These are phyloP conservation scores for Cyberlindnera mississippiensis DNA, from an alignment of 805 yeast genomes.

Conservation along the genomic window DNA sequence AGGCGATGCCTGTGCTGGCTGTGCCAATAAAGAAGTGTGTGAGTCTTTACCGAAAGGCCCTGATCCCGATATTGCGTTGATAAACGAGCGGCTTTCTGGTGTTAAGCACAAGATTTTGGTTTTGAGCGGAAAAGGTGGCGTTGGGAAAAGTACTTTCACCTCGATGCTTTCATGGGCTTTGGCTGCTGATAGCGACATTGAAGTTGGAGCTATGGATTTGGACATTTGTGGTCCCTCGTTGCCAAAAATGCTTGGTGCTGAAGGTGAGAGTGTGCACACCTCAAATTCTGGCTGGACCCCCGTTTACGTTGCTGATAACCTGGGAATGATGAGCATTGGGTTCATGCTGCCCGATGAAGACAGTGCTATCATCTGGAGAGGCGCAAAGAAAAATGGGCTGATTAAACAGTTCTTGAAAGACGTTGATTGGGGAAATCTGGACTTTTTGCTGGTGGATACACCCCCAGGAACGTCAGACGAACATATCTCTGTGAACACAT, in stretches of 20 bases:
- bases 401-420: conserved; percentile 92
- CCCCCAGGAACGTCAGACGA: conserved; percentile 99
- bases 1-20: conserved; percentile 90
- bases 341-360: conserved; percentile 92
- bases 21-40: conserved; percentile 91
- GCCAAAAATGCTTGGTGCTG: conserved; percentile 92
- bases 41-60: conserved; percentile 89
- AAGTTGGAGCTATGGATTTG: conserved; percentile 94
- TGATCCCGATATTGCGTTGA: conserved; percentile 84
- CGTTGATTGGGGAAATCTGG: conserved; percentile 90
- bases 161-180: conserved; percentile 96
- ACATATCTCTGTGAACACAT: conserved; percentile 84
- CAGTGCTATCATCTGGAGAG: conserved; percentile 95
- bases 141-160: conserved; percentile 95
- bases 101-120: conserved; percentile 78
- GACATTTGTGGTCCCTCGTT: conserved; percentile 98
- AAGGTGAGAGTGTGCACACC: conserved; percentile 79
- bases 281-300: conserved; percentile 96
- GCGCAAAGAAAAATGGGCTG: conserved; percentile 89
- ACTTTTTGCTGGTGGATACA: conserved; percentile 87
- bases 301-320: conserved; percentile 89
- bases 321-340: conserved; percentile 93
- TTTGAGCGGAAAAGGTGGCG: conserved; percentile 90
- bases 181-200: conserved; percentile 61
- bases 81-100: conserved; percentile 59